Evolutionary conservation across 495 filamentous ascomycete species (phyloP), one percentile per base, ranked within the genome.

Genomic region (Aspergillus mulundensis): DNA sequence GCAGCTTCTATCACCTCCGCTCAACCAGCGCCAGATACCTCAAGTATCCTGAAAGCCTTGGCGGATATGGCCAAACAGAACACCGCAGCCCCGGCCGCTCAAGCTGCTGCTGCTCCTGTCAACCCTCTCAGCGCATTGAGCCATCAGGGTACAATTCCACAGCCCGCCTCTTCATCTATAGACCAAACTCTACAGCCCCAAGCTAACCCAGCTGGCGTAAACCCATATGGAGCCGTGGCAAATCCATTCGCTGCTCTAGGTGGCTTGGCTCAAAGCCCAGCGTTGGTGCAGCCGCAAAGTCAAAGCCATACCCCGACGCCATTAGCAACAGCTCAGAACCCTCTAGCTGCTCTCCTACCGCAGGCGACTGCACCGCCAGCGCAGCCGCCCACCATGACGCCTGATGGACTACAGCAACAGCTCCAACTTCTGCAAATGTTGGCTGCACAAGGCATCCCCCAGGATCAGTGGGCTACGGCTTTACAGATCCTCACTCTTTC

Each of bases 41-140:
- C 84, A 19, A 81, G 80, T 56, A 91, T 95, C 65, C 76, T 94
- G 76, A 88, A 88, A 64, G 87, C 87, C 28, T 80, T 95, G 55
- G 89, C 89, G 43, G 88, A 88, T 61, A 90, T 95, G 77, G 89
- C 89, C 36, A 88, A 90, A 53, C 86, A 91, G 68, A 93, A 88
- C 68, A 80, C 85, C 51, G 72, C 81, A 12, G 79, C 84, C 10
- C 81, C 87, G 23, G 72, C 77, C 64, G 78, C 69, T 53, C 69
- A 79, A 20, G 71, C 67, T 56, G 64, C 81, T 47, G 71, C 80
- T 42, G 73, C 81, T 43, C 74, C 69, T 41, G 61, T 69, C 66
- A 83, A 70, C 66, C 68, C 79, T 53, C 79, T 82, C 66, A 81
- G 75, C 75, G 70, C 82, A 59, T 75, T 84, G 69, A 75, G 72